Evolutionary conservation across 2,329 filamentous ascomycete species (phyloP).

Genomic region (Cryphonectria nitschkei): DNA sequence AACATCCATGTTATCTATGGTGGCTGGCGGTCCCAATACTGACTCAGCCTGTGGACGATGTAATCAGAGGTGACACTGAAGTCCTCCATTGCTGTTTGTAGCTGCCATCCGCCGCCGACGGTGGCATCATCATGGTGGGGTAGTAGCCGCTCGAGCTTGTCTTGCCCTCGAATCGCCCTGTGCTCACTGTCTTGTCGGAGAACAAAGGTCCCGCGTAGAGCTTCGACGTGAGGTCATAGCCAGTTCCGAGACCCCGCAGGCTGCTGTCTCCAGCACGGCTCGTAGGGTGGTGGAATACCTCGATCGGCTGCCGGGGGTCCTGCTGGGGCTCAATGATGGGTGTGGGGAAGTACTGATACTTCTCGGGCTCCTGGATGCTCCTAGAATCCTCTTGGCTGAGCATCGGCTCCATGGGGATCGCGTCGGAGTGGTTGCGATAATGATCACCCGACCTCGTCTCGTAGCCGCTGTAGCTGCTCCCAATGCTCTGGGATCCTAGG

Average conservation of each 20-base stretch:
- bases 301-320: conserved; percentile 49
- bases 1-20: background rate
- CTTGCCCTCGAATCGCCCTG: conserved; percentile 59
- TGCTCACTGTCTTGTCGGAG: conserved; percentile 41
- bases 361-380: conserved; percentile 51
- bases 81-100: conserved; percentile 29
- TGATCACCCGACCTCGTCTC: conserved; percentile 45
- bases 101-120: conserved; percentile 30
- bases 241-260: conserved; percentile 38
- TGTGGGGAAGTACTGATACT: conserved; percentile 59
- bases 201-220: conserved; percentile 48
- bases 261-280: conserved; percentile 39
- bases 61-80: conserved; percentile 31
- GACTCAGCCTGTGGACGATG: conserved; percentile 32
- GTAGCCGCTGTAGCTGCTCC: conserved; percentile 44
- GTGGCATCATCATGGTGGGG: conserved; percentile 51
- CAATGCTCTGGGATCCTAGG: conserved; percentile 45
- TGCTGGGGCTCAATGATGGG: conserved; percentile 53
- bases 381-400: conserved; percentile 58
- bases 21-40: conserved; percentile 35
- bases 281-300: conserved; percentile 50
- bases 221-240: conserved; percentile 43
- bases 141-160: conserved; percentile 56
- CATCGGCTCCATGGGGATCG: conserved; percentile 54
- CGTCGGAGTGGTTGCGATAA: conserved; percentile 52